Evolutionary conservation across 2,329 filamentous ascomycete genomes (phyloP).

Genomic region (Talaromyces rugulosus): DNA sequence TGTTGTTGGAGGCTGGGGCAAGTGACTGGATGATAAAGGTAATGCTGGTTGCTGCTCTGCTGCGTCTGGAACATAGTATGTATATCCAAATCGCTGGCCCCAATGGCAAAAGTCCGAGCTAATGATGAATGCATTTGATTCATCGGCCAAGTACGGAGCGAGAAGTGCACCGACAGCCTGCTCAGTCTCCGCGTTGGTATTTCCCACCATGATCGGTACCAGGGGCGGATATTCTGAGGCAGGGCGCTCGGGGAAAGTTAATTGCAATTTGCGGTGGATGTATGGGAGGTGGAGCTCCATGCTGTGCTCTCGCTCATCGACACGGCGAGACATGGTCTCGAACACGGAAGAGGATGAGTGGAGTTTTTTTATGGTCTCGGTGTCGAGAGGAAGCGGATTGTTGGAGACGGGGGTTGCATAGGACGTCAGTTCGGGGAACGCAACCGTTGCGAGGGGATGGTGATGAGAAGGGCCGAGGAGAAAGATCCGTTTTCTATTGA

Average conservation of each 20-base stretch:
- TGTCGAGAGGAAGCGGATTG: conserved; percentile 42
- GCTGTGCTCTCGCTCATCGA: conserved; percentile 83
- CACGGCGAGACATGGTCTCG: conserved; percentile 55
- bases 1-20: conserved; percentile 35
- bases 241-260: conserved; percentile 47
- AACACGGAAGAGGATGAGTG: conserved; percentile 32
- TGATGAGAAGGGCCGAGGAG: conserved; percentile 91
- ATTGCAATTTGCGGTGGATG: conserved; percentile 71
- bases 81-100: conserved; percentile 80
- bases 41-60: conserved; percentile 32
- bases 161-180: conserved; percentile 65
- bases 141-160: conserved; percentile 71
- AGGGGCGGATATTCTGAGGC: conserved; percentile 63
- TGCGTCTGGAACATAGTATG: conserved; percentile 62
- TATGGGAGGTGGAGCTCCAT: conserved; percentile 97
- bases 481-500: conserved; percentile 73
- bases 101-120: conserved; percentile 98
- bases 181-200: conserved; percentile 64
- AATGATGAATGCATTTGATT: conserved; percentile 73
- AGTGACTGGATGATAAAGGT: conserved; percentile 37
- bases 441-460: conserved; percentile 71
- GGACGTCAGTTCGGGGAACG: conserved; percentile 65
- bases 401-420: conserved; percentile 42
- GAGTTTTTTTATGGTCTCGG: conserved; percentile 38
- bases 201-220: conserved; percentile 81